These are phyloP conservation scores for Trichoderma atrobrunneum DNA, from an alignment of 2,329 filamentous ascomycete species.

Conservation along the genomic window DNA sequence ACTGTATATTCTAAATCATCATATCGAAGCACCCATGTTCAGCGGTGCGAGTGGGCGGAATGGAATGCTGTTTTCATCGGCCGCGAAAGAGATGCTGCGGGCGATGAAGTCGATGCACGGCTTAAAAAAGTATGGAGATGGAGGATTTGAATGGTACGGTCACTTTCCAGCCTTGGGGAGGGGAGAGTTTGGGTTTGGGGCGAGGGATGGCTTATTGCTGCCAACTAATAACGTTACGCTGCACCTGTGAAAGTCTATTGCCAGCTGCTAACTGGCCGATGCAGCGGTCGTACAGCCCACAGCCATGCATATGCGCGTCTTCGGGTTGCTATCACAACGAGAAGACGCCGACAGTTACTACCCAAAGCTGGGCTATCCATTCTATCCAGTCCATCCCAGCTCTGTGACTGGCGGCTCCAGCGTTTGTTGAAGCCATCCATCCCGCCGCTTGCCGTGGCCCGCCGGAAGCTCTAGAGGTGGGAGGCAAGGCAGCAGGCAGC, in stretches of 20 bases:
- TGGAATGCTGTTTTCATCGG: background rate
- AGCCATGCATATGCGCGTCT: background rate
- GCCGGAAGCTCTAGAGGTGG: background rate
- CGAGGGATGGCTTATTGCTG: background rate
- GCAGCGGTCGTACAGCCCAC: conserved; percentile 8
- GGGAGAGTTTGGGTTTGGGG: background rate
- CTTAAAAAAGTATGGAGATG: background rate
- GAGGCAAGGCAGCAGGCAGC: background rate
- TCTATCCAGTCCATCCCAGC: background rate
- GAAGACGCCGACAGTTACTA: background rate
- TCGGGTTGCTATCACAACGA: background rate
- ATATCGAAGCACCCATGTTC: conserved; percentile 16
- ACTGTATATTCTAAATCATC: conserved; percentile 12
- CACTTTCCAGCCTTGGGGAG: background rate
- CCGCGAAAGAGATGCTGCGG: background rate
- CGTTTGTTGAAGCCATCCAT: background rate
- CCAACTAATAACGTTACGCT: background rate
- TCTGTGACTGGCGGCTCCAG: background rate
- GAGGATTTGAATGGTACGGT: background rate
- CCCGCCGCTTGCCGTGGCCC: background rate
- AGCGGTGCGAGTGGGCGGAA: background rate
- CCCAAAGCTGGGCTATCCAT: background rate
- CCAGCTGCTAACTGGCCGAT: background rate
- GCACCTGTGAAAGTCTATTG: background rate
- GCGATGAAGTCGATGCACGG: background rate